Base-by-base conservation (phyloP, 2,329 filamentous ascomycete species). In the Diplodia scrobiculata region DNA sequence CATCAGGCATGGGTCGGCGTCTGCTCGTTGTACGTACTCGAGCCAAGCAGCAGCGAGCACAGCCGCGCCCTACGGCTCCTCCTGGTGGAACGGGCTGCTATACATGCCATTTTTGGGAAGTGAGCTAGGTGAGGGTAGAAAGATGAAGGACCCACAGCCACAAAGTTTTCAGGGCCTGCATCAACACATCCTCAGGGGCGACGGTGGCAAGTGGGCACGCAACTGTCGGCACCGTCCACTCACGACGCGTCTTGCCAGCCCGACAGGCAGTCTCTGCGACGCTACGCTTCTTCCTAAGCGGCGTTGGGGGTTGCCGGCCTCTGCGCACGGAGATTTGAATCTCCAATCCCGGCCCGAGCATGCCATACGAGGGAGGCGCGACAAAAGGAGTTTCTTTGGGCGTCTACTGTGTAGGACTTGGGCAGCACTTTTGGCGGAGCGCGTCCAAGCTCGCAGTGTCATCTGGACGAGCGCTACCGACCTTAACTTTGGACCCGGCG, bases 301-400 rank as follows among this genome's bases (percentile, higher is more conserved):
- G 58, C 41, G 17, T 25, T 19, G 29, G 34, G 29, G 4, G n/a
- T 29, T 29, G 41, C 45, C 25, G 45, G 58, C 25, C 58, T 62
- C 29, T 47, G 58, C 58, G 27, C 58, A 47, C 58, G 45, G 58
- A 62, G 58, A 62, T 62, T 62, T 62, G 58, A 50, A 62, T 36
- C 45, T 34, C 45, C 32, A 50, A 62, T 47, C 41, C 29, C 58
- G 58, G 58, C 45, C 58, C 58, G 58, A 50, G 58, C 48, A 29
- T 36, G 41, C 58, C 58, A 47, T 62, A 62, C 58, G 58, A 62
- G 58, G 45, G 27, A 41, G 38, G 27, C 55, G 38, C 25, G 55
- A 13, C 34, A 38, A 50, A 62, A 62, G 58, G 58, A 62, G 58
- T 17, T 17, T 36, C 55, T 60, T 62, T 62, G 58, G 58, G 58